phyloP scores from a whole-genome alignment of 176 grass and related monocot species.

The Avena sativa region DNA sequence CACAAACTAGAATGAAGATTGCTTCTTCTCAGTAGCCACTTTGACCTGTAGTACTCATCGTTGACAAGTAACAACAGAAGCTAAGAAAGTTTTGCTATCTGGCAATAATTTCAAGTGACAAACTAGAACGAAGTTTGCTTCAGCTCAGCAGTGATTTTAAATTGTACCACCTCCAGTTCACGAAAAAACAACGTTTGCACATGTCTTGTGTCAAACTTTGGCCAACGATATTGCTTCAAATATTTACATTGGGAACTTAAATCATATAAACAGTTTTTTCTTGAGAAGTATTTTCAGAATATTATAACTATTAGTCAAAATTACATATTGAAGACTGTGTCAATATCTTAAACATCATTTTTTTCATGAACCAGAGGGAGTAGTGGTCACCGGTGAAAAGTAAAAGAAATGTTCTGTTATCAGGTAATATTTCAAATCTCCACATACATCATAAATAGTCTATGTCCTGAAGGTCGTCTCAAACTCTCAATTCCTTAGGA shows the following conservation, averaged over 20 bases:
- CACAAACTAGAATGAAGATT: conserved; percentile 30
- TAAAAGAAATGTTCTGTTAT: background rate
- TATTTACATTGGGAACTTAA: background rate
- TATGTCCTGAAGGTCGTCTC: background rate
- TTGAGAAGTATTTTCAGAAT: background rate
- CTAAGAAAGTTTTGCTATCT: background rate
- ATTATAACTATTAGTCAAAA: conserved; percentile 1
- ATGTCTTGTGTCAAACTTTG: background rate
- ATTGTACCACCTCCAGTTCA: background rate
- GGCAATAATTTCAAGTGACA: background rate
- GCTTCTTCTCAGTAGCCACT: conserved; percentile 23
- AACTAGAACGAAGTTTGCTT: background rate
- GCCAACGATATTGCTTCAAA: background rate
- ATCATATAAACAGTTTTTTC: background rate
- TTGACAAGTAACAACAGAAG: conserved; percentile 11
- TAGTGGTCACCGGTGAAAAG: background rate
- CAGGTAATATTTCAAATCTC: conserved; percentile 9
- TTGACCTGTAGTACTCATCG: background rate
- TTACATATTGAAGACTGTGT: background rate
- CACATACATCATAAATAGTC: background rate
- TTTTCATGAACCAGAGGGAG: background rate
- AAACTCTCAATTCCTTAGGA: background rate
- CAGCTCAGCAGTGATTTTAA: background rate
- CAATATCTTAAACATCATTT: background rate
- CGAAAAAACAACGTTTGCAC: background rate